These are phyloP conservation scores for Ramularia endophylla DNA, from an alignment of 2,329 filamentous ascomycete genomes.

Conservation along the genomic window DNA sequence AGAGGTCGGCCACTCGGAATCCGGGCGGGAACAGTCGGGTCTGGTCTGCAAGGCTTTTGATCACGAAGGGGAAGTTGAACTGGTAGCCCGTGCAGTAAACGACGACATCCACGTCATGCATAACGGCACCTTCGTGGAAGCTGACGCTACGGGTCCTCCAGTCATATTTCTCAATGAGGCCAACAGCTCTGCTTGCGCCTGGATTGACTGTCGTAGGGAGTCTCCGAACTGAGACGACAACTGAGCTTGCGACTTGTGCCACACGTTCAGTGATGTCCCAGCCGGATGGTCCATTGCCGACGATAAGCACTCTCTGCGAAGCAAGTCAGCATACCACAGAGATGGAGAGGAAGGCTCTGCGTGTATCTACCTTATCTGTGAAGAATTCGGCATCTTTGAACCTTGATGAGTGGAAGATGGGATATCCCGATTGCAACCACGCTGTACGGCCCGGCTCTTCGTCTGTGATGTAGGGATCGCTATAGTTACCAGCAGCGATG, in stretches of 20 bases:
- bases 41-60: slow-evolving; percentile 1
- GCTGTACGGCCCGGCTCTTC: not conserved
- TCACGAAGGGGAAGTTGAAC: slow-evolving; percentile 9
- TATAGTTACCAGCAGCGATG: slow-evolving; percentile 9
- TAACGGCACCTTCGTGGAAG: slow-evolving; percentile 1
- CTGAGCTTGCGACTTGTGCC: not conserved
- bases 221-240: slow-evolving; percentile 3
- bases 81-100: slow-evolving; percentile 13
- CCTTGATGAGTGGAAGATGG: slow-evolving; percentile 3
- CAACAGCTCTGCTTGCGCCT: not conserved
- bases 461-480: slow-evolving; percentile 3
- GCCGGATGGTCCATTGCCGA: slow-evolving; percentile 10
- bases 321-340: not conserved
- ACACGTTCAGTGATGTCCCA: slow-evolving; percentile 11
- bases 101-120: slow-evolving; percentile 6
- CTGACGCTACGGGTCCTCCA: not conserved
- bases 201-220: not conserved
- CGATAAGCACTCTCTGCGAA: slow-evolving; percentile 11
- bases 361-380: slow-evolving; percentile 5
- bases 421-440: not conserved
- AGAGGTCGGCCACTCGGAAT: slow-evolving; percentile 2
- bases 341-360: not conserved
- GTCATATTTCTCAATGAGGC: slow-evolving; percentile 2
- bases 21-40: slow-evolving; percentile 2
- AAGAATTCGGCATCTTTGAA: slow-evolving; percentile 1